Percentiles rank a stretch among this genome's conserved stretches.
Evolutionary conservation across 768 basidiomycete genomes (phyloP).

Genomic region (Tulasnella sp.): DNA sequence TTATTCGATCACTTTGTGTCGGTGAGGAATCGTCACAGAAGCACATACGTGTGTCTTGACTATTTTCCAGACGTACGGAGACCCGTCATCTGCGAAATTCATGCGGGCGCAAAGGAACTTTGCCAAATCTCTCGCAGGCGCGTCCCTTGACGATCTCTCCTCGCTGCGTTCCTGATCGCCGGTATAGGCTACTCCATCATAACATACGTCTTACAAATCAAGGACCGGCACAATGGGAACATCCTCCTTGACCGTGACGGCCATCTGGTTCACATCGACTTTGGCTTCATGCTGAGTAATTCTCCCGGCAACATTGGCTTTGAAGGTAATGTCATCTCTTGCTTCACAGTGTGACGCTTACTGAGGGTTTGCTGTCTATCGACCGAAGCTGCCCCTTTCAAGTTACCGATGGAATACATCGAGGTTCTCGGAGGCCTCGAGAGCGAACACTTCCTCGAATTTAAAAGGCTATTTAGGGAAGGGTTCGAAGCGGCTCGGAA

Average conservation of each 20-base stretch:
- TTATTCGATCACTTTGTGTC: slow-evolving; percentile 84
- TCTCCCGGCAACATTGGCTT: slow-evolving; percentile 97
- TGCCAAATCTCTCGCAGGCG: slow-evolving; percentile 79
- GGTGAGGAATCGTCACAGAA: slow-evolving; percentile 33
- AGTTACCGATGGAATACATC: slow-evolving; percentile 86
- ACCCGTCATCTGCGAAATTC: slow-evolving; percentile 55
- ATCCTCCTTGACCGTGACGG: slow-evolving; percentile 88
- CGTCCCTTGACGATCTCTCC: slow-evolving; percentile 16
- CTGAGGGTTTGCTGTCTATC: neutral
- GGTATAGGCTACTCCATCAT: slow-evolving; percentile 77
- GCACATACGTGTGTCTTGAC: neutral
- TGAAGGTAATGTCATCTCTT: slow-evolving; percentile 37
- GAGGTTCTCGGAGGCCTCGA: slow-evolving; percentile 86
- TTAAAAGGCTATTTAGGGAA: slow-evolving; percentile 76
- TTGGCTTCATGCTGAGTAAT: slow-evolving; percentile 95
- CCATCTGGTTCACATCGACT: slow-evolving; percentile 61
- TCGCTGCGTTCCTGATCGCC: too few relatives aligned
- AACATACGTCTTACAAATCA: slow-evolving; percentile 94
- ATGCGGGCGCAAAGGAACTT: slow-evolving; percentile 87
- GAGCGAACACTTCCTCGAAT: slow-evolving; percentile 64
- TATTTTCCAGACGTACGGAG: slow-evolving; percentile 67
- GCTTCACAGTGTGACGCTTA: neutral
- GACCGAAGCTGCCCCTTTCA: slow-evolving; percentile 79
- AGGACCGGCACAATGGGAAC: slow-evolving; percentile 97
- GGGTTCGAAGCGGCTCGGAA: slow-evolving; percentile 91